phyloP scores from a whole-genome alignment of 2,329 filamentous ascomycete species.

The Kalmusia sp. region DNA sequence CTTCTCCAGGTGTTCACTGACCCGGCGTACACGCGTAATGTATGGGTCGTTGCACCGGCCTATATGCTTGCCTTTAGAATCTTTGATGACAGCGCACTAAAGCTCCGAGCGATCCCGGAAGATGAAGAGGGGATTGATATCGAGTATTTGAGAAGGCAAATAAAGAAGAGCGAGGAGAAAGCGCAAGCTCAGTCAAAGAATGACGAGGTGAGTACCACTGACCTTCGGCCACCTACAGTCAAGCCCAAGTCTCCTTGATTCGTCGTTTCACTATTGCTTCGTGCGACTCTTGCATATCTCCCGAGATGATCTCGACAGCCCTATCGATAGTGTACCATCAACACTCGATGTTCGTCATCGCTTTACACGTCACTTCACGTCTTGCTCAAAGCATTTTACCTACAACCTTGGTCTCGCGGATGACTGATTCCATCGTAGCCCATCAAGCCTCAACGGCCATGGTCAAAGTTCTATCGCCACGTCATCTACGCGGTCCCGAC shows the following conservation, averaged over 20 bases:
- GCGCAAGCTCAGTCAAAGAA: conserved; percentile 46
- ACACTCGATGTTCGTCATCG: not conserved
- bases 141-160: conserved; percentile 60
- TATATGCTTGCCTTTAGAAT: conserved; percentile 88
- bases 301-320: not conserved
- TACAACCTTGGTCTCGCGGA: not conserved
- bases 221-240: not conserved
- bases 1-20: conserved; percentile 83
- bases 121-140: conserved; percentile 80
- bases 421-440: conserved; percentile 45
- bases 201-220: conserved; percentile 50
- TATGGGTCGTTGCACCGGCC: conserved; percentile 83
- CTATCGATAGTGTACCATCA: not conserved
- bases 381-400: not conserved
- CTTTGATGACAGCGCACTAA: conserved; percentile 82
- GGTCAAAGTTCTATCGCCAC: conserved; percentile 83
- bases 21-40: conserved; percentile 72
- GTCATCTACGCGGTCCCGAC: conserved; percentile 89
- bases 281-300: not conserved
- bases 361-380: not conserved
- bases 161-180: conserved; percentile 59
- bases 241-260: not conserved
- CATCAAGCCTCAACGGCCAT: conserved; percentile 64
- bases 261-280: not conserved
- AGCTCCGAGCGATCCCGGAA: conserved; percentile 75